Conservation (phyloP, 257 asterid species). For the Schizonepeta tenuifolia region DNA sequence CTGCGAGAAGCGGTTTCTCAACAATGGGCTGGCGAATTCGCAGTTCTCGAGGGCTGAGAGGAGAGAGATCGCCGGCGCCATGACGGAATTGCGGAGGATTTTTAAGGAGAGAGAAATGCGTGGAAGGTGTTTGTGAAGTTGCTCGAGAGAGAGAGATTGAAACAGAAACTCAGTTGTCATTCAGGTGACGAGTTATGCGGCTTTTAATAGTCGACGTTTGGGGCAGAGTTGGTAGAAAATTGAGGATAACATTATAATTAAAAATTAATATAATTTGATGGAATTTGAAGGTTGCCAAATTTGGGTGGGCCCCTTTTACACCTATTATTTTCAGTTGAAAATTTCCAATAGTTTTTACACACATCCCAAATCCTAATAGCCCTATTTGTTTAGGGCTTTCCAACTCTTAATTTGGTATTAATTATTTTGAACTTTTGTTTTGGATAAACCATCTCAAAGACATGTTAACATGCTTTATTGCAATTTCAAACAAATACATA, state of each 20-base stretch:
- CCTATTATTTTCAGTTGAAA: slow-evolving; percentile 15
- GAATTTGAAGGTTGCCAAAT: slow-evolving; percentile 23
- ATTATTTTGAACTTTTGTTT: not conserved
- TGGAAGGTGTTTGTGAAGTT: slow-evolving; percentile 25
- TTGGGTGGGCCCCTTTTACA: slow-evolving; percentile 23
- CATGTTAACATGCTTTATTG: not conserved
- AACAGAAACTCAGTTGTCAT: slow-evolving; percentile 24
- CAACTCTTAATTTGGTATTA: not conserved
- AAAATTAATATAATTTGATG: not conserved
- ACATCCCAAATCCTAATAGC: slow-evolving; percentile 16
- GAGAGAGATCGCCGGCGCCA: slow-evolving; percentile 36
- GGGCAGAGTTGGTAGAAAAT: slow-evolving; percentile 28
- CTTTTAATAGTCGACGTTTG: slow-evolving; percentile 31
- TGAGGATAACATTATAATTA: slow-evolving; percentile 39
- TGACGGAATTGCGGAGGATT: not conserved
- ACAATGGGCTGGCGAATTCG: slow-evolving; percentile 28
- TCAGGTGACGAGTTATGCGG: slow-evolving; percentile 29
- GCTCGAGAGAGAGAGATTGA: not conserved
- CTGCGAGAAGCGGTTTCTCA: slow-evolving; percentile 19
- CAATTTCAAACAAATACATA: no score
- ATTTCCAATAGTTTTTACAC: slow-evolving; percentile 27
- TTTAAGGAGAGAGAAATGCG: not conserved
- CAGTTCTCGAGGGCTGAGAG: slow-evolving; percentile 28
- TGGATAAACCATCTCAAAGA: not conserved
- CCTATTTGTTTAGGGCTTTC: not conserved